These are phyloP conservation scores for Xylaria telfairii DNA, from an alignment of 495 filamentous ascomycete species.

Conservation along the genomic window DNA sequence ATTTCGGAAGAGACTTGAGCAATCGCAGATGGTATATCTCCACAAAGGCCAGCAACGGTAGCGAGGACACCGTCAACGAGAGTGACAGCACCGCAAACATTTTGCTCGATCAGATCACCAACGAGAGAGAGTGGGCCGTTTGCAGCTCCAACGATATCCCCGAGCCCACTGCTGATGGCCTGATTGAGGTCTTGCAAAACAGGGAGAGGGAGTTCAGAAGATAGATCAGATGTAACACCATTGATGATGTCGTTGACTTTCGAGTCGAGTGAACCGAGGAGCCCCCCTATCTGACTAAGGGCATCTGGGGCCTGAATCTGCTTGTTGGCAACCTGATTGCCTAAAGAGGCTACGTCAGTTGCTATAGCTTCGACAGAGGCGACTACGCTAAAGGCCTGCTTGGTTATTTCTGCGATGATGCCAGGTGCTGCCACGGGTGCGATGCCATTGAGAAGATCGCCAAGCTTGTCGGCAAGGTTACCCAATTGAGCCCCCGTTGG, in stretches of 20 bases:
- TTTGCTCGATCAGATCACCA: slow-evolving; percentile 25
- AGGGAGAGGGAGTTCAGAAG: slow-evolving; percentile 18
- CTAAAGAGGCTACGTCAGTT: slow-evolving; percentile 24
- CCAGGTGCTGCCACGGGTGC: slow-evolving; percentile 17
- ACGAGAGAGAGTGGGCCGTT: slow-evolving; percentile 26
- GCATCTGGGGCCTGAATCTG: slow-evolving; percentile 27
- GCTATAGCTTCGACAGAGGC: slow-evolving; percentile 27
- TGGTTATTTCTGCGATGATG: slow-evolving; percentile 26
- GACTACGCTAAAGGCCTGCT: slow-evolving; percentile 19
- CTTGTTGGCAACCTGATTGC: slow-evolving; percentile 13
- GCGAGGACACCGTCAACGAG: slow-evolving; percentile 28
- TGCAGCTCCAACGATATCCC: slow-evolving; percentile 19
- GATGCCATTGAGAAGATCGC: slow-evolving; percentile 19
- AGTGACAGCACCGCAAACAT: slow-evolving; percentile 29
- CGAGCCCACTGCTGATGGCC: slow-evolving; percentile 24
- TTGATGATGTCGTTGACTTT: slow-evolving; percentile 22
- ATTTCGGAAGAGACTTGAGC: slow-evolving; percentile 24
- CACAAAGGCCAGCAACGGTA: slow-evolving; percentile 30
- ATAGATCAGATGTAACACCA: slow-evolving; percentile 16
- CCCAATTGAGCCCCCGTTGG: slow-evolving; percentile 22
- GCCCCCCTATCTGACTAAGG: slow-evolving; percentile 21
- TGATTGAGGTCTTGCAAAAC: slow-evolving; percentile 13
- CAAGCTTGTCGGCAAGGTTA: slow-evolving; percentile 18
- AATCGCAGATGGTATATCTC: slow-evolving; percentile 21
- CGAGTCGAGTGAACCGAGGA: slow-evolving; percentile 26